Evolutionary conservation across 768 basidiomycete species (phyloP).

Genomic region (Steccherinum ochraceum): DNA sequence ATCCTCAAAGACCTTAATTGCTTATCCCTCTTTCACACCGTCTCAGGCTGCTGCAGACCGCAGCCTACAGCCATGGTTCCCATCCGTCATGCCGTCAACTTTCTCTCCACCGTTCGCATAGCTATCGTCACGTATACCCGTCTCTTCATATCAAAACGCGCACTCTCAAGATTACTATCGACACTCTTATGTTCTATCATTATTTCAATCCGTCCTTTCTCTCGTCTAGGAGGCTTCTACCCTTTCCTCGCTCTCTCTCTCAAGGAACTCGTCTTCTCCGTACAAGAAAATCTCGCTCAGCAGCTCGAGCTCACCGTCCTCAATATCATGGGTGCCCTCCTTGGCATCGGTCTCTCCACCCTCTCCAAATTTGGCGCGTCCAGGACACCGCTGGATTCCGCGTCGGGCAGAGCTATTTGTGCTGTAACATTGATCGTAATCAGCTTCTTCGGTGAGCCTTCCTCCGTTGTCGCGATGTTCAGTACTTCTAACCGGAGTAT

Average conservation of each 20-base stretch:
- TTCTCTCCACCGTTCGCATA: not conserved
- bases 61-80: too few species aligned
- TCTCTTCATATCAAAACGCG: constrained; percentile 23
- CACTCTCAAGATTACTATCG: constrained; percentile 35
- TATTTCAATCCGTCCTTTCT: constrained; percentile 34
- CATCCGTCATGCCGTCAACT: not conserved
- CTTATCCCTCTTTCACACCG: too few species aligned
- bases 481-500: not conserved
- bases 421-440: constrained; percentile 34
- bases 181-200: constrained; percentile 35
- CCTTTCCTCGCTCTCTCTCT: constrained; percentile 33
- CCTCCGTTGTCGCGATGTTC: not conserved
- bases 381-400: constrained; percentile 18
- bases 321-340: constrained; percentile 35
- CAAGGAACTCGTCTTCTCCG: constrained; percentile 42
- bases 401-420: constrained; percentile 28
- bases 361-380: constrained; percentile 29
- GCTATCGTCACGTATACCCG: not conserved
- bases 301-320: constrained; percentile 40
- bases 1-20: too few species aligned
- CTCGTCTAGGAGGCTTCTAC: constrained; percentile 29
- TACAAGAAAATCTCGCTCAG: constrained; percentile 40
- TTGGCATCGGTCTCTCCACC: constrained; percentile 32
- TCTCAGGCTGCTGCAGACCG: too few species aligned
- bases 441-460: constrained; percentile 30